Evolutionary conservation across 2,329 filamentous ascomycete genomes (phyloP).

Genomic region (Sporothrix brunneoviolacea): DNA sequence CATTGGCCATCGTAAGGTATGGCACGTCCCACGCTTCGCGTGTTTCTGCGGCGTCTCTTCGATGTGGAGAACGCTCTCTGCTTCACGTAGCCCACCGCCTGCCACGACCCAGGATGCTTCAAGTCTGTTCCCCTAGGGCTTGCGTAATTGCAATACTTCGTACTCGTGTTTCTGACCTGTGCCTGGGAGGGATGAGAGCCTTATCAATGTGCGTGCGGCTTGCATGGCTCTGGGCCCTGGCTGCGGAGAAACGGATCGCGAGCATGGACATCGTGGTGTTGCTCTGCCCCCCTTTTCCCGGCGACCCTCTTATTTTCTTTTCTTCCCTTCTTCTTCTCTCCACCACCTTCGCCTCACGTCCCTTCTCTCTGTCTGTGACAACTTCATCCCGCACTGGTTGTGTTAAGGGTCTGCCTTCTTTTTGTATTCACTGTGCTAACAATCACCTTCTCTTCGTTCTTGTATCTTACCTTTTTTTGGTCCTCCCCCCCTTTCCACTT

Average conservation of each 20-base stretch:
- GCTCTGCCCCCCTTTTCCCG: too few relatives aligned
- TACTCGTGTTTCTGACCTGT: too few relatives aligned
- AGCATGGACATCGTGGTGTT: too few relatives aligned
- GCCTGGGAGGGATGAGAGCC: too few relatives aligned
- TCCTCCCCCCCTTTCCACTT: background rate
- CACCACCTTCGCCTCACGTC: background rate
- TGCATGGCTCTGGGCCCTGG: too few relatives aligned
- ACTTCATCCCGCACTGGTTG: conserved; percentile 8
- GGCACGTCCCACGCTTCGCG: too few relatives aligned
- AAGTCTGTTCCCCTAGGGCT: background rate
- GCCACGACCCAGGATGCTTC: too few relatives aligned
- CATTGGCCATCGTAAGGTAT: too few relatives aligned
- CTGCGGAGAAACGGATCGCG: too few relatives aligned
- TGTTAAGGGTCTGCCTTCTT: background rate
- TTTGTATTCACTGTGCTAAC: background rate
- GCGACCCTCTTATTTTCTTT: conserved; percentile 3
- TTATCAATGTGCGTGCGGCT: too few relatives aligned
- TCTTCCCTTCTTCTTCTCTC: background rate
- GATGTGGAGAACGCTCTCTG: conserved; percentile 1
- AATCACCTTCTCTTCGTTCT: background rate
- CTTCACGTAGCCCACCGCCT: too few relatives aligned
- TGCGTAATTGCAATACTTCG: too few relatives aligned
- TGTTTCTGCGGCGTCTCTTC: conserved; percentile 1
- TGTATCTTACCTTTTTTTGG: conserved; percentile 3
- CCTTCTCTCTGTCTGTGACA: conserved; percentile 9